Percentiles rank a stretch among this genome's conserved stretches.
Evolutionary conservation across 1,139 yeast genomes (phyloP).

Genomic region (Debaryomycetaceae sp.): DNA sequence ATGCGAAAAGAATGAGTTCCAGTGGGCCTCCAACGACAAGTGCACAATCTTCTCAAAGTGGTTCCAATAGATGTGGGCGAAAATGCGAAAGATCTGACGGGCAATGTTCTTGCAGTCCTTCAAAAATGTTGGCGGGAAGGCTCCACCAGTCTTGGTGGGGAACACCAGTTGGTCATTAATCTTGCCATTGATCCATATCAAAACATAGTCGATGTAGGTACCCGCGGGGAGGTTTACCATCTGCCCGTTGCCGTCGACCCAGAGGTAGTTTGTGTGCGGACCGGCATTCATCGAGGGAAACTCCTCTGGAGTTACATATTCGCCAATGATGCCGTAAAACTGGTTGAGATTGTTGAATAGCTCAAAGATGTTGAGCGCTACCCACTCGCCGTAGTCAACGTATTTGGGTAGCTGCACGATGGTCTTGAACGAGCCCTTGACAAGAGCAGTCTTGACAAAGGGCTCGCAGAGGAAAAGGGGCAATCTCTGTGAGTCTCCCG

Average conservation of each 20-base stretch:
- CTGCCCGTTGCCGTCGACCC: constrained; percentile 80
- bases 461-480: constrained; percentile 89
- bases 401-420: constrained; percentile 93
- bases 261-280: constrained; percentile 81
- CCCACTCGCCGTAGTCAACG: constrained; percentile 94
- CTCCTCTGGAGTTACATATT: constrained; percentile 82
- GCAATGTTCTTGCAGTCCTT: constrained; percentile 82
- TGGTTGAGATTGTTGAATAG: constrained; percentile 80
- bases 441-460: constrained; percentile 87
- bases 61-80: constrained; percentile 91
- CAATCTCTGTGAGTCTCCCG: no score
- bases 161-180: constrained; percentile 84
- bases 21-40: constrained; percentile 89
- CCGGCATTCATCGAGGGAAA: constrained; percentile 97
- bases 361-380: constrained; percentile 89
- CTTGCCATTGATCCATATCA: constrained; percentile 86
- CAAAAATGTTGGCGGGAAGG: constrained; percentile 83
- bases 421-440: constrained; percentile 95
- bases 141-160: constrained; percentile 91
- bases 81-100: constrained; percentile 91
- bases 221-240: constrained; percentile 86
- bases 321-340: constrained; percentile 83
- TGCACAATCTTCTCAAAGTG: constrained; percentile 92
- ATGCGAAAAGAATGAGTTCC: constrained; percentile 98
- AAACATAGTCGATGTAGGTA: constrained; percentile 87